Base-by-base conservation (phyloP, 83 land plant species). In the Larix sibirica region DNA sequence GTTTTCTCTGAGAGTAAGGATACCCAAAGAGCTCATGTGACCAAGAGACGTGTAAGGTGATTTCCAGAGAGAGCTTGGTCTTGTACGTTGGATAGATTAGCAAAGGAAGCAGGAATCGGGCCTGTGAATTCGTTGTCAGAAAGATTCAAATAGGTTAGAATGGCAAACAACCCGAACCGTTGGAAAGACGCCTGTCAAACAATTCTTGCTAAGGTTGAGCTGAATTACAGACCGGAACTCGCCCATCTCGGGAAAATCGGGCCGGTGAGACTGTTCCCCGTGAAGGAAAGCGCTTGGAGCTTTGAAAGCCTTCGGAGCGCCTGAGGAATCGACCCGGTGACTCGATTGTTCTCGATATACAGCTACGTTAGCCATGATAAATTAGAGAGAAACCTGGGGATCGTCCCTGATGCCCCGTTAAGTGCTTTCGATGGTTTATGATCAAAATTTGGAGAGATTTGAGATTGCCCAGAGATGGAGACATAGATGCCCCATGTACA, bases 61-160 rank as follows among this genome's bases (percentile, higher is more conserved):
- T 91, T 95, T 6, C 87, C 66, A 63, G 74, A 77, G 60, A 90
- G 64, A 1, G 81, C 79, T 13, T 93, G 28, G 82, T 79, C 81
- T 0, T 63, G 16, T 4, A 89, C 79, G 14, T 40, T 56, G 36
- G 61, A 10, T 26, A 92, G 83, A 42, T 58, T 71, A 42, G 83
- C 82, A 18, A 94, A 10, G n/a, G 92, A 89, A 50, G 20, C 47
- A 17, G 98, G 98, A 13, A 95, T 84, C 13, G 70, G 59, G 13
- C 96, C 98, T 0, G 87, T 71, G 14, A 95, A 88, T 10, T 73
- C 67, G 84, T 95, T 95, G 67, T 79, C 60, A 13, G 88, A 87
- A 5, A 95, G 86, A 59, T 89, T 92, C 12, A 95, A 54, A 31
- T 59, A 83, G 12, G 90, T 87, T 4, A 94, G 81, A 60, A 73